Conservation (phyloP, 805 yeast species). For the Candida takata region DNA sequence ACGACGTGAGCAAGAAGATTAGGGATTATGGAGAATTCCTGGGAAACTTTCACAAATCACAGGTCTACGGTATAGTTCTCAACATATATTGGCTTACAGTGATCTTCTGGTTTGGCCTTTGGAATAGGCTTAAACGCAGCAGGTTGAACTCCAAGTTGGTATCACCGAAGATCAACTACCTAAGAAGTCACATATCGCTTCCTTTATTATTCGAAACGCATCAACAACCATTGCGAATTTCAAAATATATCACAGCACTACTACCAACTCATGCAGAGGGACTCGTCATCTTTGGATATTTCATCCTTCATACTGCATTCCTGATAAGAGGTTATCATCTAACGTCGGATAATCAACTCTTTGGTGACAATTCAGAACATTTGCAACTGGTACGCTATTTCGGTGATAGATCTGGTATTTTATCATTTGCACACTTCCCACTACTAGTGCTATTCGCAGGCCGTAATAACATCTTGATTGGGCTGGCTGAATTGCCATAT, state of each 20-base stretch:
- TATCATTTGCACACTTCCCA: slow-evolving; percentile 41
- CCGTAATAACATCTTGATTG: slow-evolving; percentile 60
- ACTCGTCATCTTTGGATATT: slow-evolving; percentile 27
- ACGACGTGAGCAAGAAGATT: slow-evolving; percentile 7
- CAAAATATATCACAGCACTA: slow-evolving; percentile 10
- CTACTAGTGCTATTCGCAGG: slow-evolving; percentile 57
- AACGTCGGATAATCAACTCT: slow-evolving; percentile 13
- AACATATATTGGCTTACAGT: slow-evolving; percentile 17
- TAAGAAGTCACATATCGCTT: slow-evolving; percentile 15
- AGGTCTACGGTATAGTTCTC: slow-evolving; percentile 15
- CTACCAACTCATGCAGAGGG: slow-evolving; percentile 19
- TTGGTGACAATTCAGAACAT: slow-evolving; percentile 10
- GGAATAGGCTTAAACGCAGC: slow-evolving; percentile 13
- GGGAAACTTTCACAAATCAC: slow-evolving; percentile 20
- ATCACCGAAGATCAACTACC: slow-evolving; percentile 7
- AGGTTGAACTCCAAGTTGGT: slow-evolving; percentile 12
- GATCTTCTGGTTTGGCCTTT: slow-evolving; percentile 15
- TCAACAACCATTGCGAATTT: slow-evolving; percentile 13
- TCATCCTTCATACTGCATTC: slow-evolving; percentile 17
- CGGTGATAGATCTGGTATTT: slow-evolving; percentile 21
- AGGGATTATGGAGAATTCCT: slow-evolving; percentile 21
- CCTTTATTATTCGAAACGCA: slow-evolving; percentile 17
- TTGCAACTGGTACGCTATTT: slow-evolving; percentile 7
- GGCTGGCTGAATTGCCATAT: slow-evolving; percentile 56
- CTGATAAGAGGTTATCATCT: slow-evolving; percentile 9